These are phyloP conservation scores for Pythium dissotocum DNA, from an alignment of 352 stramenopile genomes.

Conservation along the genomic window DNA sequence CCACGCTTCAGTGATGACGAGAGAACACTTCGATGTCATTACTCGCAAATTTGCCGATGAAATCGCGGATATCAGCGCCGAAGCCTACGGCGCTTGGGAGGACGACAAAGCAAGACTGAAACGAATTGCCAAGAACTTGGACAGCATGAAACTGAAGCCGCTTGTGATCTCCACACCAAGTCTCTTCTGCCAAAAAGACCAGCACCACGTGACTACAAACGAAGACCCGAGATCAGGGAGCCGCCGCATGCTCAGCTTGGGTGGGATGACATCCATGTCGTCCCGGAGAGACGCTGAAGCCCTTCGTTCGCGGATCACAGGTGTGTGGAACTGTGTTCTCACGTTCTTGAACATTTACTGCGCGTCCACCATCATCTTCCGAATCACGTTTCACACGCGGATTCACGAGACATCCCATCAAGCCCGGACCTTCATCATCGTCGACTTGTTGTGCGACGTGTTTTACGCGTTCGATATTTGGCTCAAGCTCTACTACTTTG, in stretches of 20 bases:
- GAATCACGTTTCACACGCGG: constrained; percentile 62
- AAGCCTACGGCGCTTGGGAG: constrained; percentile 40
- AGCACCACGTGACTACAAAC: background rate
- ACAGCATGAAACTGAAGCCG: constrained; percentile 51
- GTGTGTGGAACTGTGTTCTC: constrained; percentile 49
- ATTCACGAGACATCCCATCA: constrained; percentile 32
- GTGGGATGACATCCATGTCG: background rate
- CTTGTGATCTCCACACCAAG: constrained; percentile 49
- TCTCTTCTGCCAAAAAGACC: constrained; percentile 61
- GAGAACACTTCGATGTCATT: constrained; percentile 70
- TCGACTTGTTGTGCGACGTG: constrained; percentile 53
- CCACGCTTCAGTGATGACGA: constrained; percentile 68
- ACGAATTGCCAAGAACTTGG: constrained; percentile 47
- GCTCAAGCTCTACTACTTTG: constrained; percentile 67
- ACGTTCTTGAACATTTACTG: constrained; percentile 73
- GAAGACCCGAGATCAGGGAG: background rate
- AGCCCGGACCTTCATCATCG: constrained; percentile 32
- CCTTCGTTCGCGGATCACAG: constrained; percentile 28
- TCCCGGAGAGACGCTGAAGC: constrained; percentile 11
- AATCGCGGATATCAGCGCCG: constrained; percentile 48
- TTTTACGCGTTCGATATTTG: constrained; percentile 69
- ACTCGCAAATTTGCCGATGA: constrained; percentile 65
- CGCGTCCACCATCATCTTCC: constrained; percentile 62
- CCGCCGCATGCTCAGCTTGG: background rate
- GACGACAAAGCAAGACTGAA: constrained; percentile 39